Evolutionary conservation across 768 basidiomycete genomes (phyloP).

Genomic region (Ephemerocybe angulata): DNA sequence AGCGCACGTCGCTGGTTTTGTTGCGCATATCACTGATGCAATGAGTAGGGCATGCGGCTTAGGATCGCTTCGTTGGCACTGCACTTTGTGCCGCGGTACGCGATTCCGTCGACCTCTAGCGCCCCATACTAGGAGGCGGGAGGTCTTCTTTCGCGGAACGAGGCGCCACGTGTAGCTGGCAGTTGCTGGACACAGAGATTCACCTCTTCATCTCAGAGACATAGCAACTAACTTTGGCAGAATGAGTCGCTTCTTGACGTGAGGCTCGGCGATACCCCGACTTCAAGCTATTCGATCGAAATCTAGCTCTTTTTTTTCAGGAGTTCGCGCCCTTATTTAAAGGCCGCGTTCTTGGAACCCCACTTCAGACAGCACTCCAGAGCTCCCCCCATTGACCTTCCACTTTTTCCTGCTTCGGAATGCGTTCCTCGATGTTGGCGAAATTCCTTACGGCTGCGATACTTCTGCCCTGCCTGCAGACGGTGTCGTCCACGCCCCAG

Average conservation of each 20-base stretch:
- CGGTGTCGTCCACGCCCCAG: not conserved
- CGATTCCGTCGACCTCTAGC: not conserved
- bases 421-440: not conserved
- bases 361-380: not conserved
- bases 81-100: not conserved
- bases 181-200: not conserved
- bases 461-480: not conserved
- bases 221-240: slow-evolving; percentile 3
- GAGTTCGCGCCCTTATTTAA: not conserved
- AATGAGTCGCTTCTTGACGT: not conserved
- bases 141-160: not conserved
- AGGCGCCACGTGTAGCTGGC: not conserved
- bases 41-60: not conserved
- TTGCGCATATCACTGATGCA: not conserved
- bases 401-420: not conserved
- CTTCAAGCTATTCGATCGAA: not conserved
- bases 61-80: not conserved
- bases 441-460: not conserved
- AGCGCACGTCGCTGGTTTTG: not conserved
- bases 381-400: not conserved
- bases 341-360: too few species aligned
- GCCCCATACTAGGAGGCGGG: not conserved
- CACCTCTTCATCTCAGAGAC: not conserved
- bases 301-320: not conserved
- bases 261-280: not conserved